These are phyloP conservation scores for Moricandia arvensis DNA, from an alignment of 345 rosid genomes.

Conservation along the genomic window DNA sequence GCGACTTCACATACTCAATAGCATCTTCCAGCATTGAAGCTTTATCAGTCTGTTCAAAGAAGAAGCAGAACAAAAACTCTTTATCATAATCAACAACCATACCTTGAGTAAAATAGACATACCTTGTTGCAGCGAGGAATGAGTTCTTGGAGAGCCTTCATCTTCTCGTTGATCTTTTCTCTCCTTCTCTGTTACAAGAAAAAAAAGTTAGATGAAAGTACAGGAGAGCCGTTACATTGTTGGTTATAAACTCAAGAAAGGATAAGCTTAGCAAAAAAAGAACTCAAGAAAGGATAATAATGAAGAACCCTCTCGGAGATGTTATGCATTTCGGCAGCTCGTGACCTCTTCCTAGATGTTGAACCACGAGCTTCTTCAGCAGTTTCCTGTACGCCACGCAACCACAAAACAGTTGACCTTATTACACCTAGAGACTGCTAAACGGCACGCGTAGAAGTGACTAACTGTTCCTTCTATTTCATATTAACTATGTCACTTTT, in stretches of 20 bases:
- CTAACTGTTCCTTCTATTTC: too few species aligned
- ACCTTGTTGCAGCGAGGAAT: conserved; percentile 36
- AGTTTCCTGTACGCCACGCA: conserved; percentile 12
- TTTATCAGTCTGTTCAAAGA: conserved; percentile 25
- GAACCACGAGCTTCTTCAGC: conserved; percentile 53
- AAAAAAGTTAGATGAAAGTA: background rate
- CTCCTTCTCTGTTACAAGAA: conserved; percentile 48
- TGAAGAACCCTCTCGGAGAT: conserved; percentile 72
- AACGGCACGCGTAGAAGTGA: background rate
- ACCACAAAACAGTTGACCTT: background rate
- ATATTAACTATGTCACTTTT: too few species aligned
- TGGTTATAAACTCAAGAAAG: background rate
- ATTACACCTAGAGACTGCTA: background rate
- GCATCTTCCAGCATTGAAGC: conserved; percentile 37
- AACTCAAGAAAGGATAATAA: background rate
- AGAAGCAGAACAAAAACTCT: background rate
- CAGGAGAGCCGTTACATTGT: background rate
- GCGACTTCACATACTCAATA: conserved; percentile 2
- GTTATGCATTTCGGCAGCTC: conserved; percentile 90
- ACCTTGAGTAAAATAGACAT: background rate
- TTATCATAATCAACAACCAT: background rate
- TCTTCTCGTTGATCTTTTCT: conserved; percentile 68
- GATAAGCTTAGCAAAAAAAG: too few species aligned
- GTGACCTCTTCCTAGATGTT: conserved; percentile 64
- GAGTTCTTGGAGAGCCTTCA: conserved; percentile 57